Evolutionary conservation across 2,329 filamentous ascomycete genomes (phyloP), one percentile per base, ranked within the genome.

Genomic region (Xylariaceae sp.): DNA sequence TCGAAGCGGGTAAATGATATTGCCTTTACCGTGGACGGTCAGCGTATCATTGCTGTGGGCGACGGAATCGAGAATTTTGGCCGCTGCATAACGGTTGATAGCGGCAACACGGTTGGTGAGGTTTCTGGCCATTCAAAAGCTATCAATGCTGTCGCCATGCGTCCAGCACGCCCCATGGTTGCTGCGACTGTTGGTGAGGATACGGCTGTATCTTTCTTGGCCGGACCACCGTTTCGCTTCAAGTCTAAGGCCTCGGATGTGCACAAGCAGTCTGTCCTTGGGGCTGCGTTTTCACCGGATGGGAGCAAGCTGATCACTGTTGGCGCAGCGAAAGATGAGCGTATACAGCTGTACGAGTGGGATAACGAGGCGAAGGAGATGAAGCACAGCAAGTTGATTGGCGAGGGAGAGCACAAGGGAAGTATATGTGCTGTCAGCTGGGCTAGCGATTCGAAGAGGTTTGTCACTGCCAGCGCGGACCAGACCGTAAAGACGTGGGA

Each of bases 401-500:
- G 87, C 10, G 86, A 92, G 57, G 85, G 83, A n/a, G 85, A 84
- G 57, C 94, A 99, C 68, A 92, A 85, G 6, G 94, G 94, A 42
- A 95, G 90, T 66, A 94, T 99, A 51, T 95, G 96, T 64, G 86
- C 86, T 18, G 84, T 97, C 5, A 90, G 89, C 15, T 99, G 94
- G 94, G 82, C 89, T 1, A 82, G 83, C 53, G 90, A 97, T 66
- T 90, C 90, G 22, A 90, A 85, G 64, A 83, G 82, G 60, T 84
- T 99, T 57, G 92, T 89, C 27, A 99, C 94, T 1, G 89, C 90
- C 14, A 95, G 90, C 62, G 92, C 90, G 9, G 94, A 99, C 66
- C 90, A 94, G 71, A 96, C 90, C 0, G 89, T 99, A 48, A 91
- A 90, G 68, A 80, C 96, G 22, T 99, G 94, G 94, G 91, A 97